Conservation (phyloP, 2,329 filamentous ascomycete species). For the Ascomycota sp. region DNA sequence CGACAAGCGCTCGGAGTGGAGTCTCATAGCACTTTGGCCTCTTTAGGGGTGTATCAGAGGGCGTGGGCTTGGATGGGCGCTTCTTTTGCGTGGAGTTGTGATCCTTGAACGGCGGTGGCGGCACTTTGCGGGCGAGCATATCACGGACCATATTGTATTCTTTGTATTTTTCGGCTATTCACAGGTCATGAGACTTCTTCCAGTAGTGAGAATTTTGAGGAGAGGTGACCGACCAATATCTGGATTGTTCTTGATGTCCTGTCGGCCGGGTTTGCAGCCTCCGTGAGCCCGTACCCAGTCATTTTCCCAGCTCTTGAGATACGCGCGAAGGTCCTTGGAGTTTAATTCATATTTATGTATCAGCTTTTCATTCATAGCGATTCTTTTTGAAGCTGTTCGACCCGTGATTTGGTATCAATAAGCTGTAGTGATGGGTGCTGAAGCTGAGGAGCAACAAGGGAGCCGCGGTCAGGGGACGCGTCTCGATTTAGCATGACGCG, state of each 20-base stretch:
- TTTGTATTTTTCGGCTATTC: conserved; percentile 51
- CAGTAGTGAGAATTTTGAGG: neutral
- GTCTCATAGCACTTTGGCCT: conserved; percentile 25
- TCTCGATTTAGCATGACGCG: too few relatives aligned
- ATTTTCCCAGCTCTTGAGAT: conserved; percentile 57
- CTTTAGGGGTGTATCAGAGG: conserved; percentile 29
- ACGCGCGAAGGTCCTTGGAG: conserved; percentile 36
- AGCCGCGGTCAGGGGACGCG: too few relatives aligned
- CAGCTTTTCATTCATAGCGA: conserved; percentile 24
- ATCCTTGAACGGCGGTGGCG: conserved; percentile 13
- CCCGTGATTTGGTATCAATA: too few relatives aligned
- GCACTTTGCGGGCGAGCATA: conserved; percentile 32
- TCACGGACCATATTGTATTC: conserved; percentile 49
- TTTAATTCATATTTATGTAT: conserved; percentile 25
- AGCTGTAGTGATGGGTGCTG: too few relatives aligned
- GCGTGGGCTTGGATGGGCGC: conserved; percentile 16
- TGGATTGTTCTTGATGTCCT: conserved; percentile 57
- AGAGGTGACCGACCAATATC: conserved; percentile 39
- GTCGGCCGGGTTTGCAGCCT: conserved; percentile 48
- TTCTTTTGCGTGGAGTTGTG: conserved; percentile 13
- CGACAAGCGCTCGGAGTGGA: conserved; percentile 19
- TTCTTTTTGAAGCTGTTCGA: neutral
- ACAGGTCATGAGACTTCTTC: neutral
- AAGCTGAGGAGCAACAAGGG: too few relatives aligned
- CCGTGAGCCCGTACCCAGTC: conserved; percentile 40